Evolutionary conservation across 345 rosid genomes (phyloP).

Genomic region (Bruguiera sexangula): DNA sequence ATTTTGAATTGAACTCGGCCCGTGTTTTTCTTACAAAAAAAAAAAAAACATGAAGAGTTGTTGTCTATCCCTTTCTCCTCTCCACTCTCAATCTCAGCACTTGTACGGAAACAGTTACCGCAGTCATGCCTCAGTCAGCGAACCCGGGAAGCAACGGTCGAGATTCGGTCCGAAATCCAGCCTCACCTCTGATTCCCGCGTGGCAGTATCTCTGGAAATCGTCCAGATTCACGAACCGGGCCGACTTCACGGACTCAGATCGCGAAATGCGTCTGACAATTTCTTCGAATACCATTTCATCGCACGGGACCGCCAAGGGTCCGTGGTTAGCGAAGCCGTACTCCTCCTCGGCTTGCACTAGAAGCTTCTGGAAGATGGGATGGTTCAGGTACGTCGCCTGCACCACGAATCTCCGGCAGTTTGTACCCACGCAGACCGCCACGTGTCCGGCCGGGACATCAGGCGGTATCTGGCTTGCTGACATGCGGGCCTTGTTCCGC

Average conservation of each 20-base stretch:
- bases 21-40: not conserved
- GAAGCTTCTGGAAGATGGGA: conserved; percentile 66
- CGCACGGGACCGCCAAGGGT: conserved; percentile 85
- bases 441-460: conserved; percentile 98
- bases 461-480: conserved; percentile 50
- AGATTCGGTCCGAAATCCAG: conserved; percentile 66
- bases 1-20: conserved; percentile 1
- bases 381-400: conserved; percentile 91
- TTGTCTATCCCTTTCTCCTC: not conserved
- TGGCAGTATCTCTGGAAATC: conserved; percentile 61
- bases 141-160: conserved; percentile 70
- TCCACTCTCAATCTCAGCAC: not conserved
- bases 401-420: conserved; percentile 69
- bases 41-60: conserved; percentile 7
- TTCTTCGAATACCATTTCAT: conserved; percentile 80
- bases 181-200: conserved; percentile 38
- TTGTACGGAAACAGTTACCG: not conserved
- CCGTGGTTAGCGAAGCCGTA: conserved; percentile 77
- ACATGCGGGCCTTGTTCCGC: conserved; percentile 82
- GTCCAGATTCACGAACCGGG: conserved; percentile 48
- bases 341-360: conserved; percentile 81
- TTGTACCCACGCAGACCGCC: conserved; percentile 71
- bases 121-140: conserved; percentile 44
- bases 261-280: conserved; percentile 58
- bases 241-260: conserved; percentile 48